Conservation (phyloP, 2,329 filamentous ascomycete species). For the Claviceps sp. region DNA sequence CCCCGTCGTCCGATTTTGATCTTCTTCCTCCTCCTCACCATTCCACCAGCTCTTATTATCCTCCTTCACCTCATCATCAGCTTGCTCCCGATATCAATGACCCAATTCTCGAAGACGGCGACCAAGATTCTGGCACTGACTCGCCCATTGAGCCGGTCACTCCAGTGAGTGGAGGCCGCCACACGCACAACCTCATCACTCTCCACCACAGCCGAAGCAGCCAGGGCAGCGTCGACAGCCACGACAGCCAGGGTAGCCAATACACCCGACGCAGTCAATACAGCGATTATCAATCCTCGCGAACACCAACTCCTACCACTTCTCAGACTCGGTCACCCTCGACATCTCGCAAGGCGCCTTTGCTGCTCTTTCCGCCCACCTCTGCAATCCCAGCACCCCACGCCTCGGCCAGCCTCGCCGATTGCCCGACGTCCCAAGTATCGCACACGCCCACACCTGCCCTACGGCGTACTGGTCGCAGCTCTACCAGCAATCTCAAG, state of each 20-base stretch:
- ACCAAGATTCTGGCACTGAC: slow-evolving; percentile 45
- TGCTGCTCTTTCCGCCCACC: slow-evolving; percentile 6
- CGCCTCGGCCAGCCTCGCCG: not conserved
- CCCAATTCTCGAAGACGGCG: slow-evolving; percentile 41
- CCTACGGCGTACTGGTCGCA: slow-evolving; percentile 27
- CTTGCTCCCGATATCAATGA: slow-evolving; percentile 35
- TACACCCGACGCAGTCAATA: too few relatives aligned
- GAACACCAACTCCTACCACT: slow-evolving; percentile 14
- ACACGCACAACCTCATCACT: slow-evolving; percentile 40
- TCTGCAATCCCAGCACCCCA: not conserved
- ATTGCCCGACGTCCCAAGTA: slow-evolving; percentile 1
- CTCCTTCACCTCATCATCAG: slow-evolving; percentile 26
- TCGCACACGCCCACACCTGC: slow-evolving; percentile 14
- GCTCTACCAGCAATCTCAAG: slow-evolving; percentile 31
- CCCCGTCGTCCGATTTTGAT: slow-evolving; percentile 1
- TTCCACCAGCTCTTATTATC: slow-evolving; percentile 21
- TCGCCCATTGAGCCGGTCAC: slow-evolving; percentile 47
- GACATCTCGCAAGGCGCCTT: slow-evolving; percentile 6
- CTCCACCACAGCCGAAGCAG: slow-evolving; percentile 20
- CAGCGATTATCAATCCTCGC: slow-evolving; percentile 13
- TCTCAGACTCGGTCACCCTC: slow-evolving; percentile 7
- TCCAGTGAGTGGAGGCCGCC: slow-evolving; percentile 42
- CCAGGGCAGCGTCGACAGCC: slow-evolving; percentile 7
- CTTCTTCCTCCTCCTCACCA: slow-evolving; percentile 1
- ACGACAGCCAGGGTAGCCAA: slow-evolving; percentile 8